Evolutionary conservation across 805 yeast species (phyloP).

Genomic region (Komagataella ulmi): DNA sequence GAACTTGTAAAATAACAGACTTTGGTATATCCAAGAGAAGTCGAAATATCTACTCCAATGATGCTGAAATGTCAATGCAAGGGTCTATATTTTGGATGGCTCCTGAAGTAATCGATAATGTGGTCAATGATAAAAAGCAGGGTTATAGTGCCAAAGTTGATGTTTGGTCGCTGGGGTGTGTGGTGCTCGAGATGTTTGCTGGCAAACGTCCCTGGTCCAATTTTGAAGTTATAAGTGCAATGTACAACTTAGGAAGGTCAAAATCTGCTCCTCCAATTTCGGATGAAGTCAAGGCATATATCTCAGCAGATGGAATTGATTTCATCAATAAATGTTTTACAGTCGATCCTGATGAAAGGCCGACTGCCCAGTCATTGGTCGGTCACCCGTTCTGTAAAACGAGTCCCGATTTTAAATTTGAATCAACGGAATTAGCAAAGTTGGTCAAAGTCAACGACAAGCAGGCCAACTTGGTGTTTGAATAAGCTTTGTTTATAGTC

Average conservation of each 20-base stretch:
- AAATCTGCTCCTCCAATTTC: slow-evolving; percentile 94
- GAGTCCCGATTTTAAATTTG: slow-evolving; percentile 13
- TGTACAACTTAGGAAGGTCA: slow-evolving; percentile 76
- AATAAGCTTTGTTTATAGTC: neutral
- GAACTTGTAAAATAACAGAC: slow-evolving; percentile 89
- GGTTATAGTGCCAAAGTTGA: slow-evolving; percentile 98
- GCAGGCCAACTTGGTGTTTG: slow-evolving; percentile 5
- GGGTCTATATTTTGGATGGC: slow-evolving; percentile 99
- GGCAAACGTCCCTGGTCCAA: slow-evolving; percentile 97
- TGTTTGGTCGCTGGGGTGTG: slow-evolving; percentile 97
- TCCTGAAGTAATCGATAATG: slow-evolving; percentile 90
- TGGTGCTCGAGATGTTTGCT: slow-evolving; percentile 93
- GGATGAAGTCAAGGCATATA: slow-evolving; percentile 59
- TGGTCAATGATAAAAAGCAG: slow-evolving; percentile 50
- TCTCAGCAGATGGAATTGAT: slow-evolving; percentile 50
- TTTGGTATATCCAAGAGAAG: slow-evolving; percentile 90
- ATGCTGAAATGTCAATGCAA: slow-evolving; percentile 86
- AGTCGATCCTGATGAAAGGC: slow-evolving; percentile 70
- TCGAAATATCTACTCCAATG: slow-evolving; percentile 75
- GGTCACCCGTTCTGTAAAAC: slow-evolving; percentile 26
- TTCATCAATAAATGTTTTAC: slow-evolving; percentile 70
- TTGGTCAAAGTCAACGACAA: slow-evolving; percentile 12
- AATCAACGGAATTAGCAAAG: slow-evolving; percentile 16
- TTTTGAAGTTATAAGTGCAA: slow-evolving; percentile 88
- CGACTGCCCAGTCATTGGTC: slow-evolving; percentile 64